Evolutionary conservation across 495 filamentous ascomycete genomes (phyloP), one percentile per base, ranked within the genome.

Genomic region (Physcia stellaris): DNA sequence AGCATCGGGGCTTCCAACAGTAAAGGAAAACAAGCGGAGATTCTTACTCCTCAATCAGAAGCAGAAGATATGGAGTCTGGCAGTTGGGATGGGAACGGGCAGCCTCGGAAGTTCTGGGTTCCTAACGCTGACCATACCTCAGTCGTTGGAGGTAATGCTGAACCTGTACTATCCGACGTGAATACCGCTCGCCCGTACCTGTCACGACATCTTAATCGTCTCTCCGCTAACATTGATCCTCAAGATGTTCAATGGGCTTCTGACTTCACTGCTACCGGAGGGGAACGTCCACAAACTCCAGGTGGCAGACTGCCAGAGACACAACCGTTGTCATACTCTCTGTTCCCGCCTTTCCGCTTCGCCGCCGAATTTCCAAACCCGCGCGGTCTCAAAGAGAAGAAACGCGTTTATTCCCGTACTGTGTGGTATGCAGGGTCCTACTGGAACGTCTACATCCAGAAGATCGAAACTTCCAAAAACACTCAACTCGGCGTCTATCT

Each of bases 371-470:
- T 76, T 41, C 69, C 64, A 4, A 70, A 66, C 38, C 67, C 73
- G 4, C 54, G 63, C 11, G 52, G 60, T 7, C 55, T 76, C 23
- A 75, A 73, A 39, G 73, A 76, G 47, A 72, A 71, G 55, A 76
- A 74, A 45, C 52, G 72, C 4, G 68, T 75, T 2, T 75, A 73
- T 43, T 70, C 66, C 15, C 67, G 68, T 21, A 76, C 72, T 5
- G 71, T 76, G n/a, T 76, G 72, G 47, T 76, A 76, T 42, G 72
- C 71, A 12, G 71, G 71, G 13, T 66, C 60, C 24, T 57, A 72
- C 19, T 76, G 71, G 71, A 76, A 76, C 37, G 66, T 76, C 16
- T 76, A 76, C 48, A 73, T 76, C 17, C 72, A 76, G 47, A 75
- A 73, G 38, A 68, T 75, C 5, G 62, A 61, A 6, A 63, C 67